Base-by-base conservation (phyloP, 495 filamentous ascomycete species). In the Podospora fimiseda region DNA sequence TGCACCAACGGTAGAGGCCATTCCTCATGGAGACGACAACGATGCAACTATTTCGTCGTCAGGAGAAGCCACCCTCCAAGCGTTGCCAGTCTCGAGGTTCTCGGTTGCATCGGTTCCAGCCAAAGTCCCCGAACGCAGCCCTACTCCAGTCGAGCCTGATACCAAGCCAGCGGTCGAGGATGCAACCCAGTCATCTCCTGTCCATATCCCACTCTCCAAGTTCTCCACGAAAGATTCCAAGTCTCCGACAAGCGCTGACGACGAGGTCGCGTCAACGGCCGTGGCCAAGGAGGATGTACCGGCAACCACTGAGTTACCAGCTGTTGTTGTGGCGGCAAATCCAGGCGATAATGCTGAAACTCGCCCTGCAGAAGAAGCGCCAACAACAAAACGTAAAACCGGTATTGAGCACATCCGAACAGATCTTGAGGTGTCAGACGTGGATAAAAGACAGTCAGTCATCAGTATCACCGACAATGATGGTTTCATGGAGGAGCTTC, bases 401-500 rank as follows among this genome's bases (percentile, higher is more conserved):
- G 44, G 9, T 16, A 68, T 51, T 60, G 81, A 82, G 51, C 78
- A 78, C 9, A 85, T 86, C 53, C 70, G 74, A 48, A 78, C 76
- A 4, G 69, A 74, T 44, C 37, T 77, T 20, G 50, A 58, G 42
- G 61, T 52, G 30, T 43, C 62, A 9, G 67, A 71, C 15, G 67
- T 64, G 39, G 81, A 79, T 19, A 73, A 69, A 21, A 73, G 80
- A 20, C 75, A 76, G 55, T 82, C 83, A 2, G 78, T 85, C 56
- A 80, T 82, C 59, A 80, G 83, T 59, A 79, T 84, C 51, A 78
- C 80, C 24, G 91, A 88, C 6, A 88, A 94, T 65, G 89, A 95
- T 67, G 88, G 84, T 27, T 85, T 95, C 58, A 87, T 95, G 82
- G 87, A 93, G 52, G 89, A 96, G 73, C 73, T 95, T 47, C 87